phyloP scores from a whole-genome alignment of 352 stramenopile species.

The Heterotrichella gracilis region DNA sequence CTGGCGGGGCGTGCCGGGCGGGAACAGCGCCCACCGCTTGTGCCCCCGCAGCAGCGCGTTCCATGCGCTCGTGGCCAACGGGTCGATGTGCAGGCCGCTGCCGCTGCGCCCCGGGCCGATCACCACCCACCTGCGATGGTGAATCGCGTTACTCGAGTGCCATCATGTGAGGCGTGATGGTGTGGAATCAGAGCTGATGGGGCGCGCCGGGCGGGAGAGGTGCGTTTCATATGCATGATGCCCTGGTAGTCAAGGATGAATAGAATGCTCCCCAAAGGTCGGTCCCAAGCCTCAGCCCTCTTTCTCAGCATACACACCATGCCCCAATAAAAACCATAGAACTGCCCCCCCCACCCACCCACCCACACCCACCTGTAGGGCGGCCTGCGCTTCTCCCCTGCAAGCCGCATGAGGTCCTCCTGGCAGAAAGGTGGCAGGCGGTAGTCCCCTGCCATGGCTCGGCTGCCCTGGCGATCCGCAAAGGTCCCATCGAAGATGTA shows the following conservation, averaged over 20 bases:
- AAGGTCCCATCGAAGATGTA: constrained; percentile 53
- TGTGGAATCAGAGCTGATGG: too few species aligned
- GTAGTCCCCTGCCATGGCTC: constrained; percentile 19
- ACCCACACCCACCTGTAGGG: constrained; percentile 31
- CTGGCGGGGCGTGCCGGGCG: constrained; percentile 34
- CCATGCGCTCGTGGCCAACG: constrained; percentile 65
- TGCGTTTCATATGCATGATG: too few species aligned
- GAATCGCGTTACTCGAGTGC: too few species aligned
- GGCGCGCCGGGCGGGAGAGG: too few species aligned
- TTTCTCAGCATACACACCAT: too few species aligned
- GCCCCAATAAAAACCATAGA: too few species aligned
- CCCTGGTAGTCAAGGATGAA: too few species aligned
- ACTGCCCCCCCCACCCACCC: too few species aligned
- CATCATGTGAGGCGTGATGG: too few species aligned
- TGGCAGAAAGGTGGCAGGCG: constrained; percentile 17
- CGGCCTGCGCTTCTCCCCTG: constrained; percentile 21
- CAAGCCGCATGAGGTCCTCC: constrained; percentile 21
- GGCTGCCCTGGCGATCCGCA: constrained; percentile 27
- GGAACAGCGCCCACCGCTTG: constrained; percentile 77
- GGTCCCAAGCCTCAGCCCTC: too few species aligned
- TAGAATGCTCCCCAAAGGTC: too few species aligned
- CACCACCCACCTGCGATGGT: constrained; percentile 38
- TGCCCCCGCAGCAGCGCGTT: constrained; percentile 58
- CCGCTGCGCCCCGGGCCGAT: constrained; percentile 30
- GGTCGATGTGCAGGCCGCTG: constrained; percentile 53